Evolutionary conservation across 768 basidiomycete genomes (phyloP).

Genomic region (Agaricus blazei): DNA sequence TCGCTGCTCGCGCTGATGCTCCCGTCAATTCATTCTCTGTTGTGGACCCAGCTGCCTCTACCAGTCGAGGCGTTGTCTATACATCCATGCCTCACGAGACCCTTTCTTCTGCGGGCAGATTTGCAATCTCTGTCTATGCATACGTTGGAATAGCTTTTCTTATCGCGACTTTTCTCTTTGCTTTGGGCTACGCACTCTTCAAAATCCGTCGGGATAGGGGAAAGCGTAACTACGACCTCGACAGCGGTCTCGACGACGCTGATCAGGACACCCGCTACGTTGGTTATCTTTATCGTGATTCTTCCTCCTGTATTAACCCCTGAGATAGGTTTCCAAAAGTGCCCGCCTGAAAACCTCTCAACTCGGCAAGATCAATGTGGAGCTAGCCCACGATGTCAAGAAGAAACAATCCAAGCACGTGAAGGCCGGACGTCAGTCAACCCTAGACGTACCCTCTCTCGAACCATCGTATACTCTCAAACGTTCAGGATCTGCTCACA

Average conservation of each 20-base stretch:
- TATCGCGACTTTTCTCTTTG: conserved; percentile 15
- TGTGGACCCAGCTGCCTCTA: background rate
- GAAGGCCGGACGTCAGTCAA: background rate
- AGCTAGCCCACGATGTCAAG: background rate
- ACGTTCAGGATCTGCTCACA: conserved; percentile 11
- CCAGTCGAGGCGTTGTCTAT: conserved; percentile 2
- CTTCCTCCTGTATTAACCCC: background rate
- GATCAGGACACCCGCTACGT: conserved; percentile 2
- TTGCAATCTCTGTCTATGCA: conserved; percentile 23
- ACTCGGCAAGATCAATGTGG: background rate
- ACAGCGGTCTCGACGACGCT: conserved; percentile 1
- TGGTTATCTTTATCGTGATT: background rate
- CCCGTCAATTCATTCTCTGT: conserved; percentile 3
- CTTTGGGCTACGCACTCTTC: conserved; percentile 14
- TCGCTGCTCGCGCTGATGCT: background rate
- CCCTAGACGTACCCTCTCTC: conserved; percentile 12
- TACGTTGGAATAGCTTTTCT: conserved; percentile 25
- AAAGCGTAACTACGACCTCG: conserved; percentile 7
- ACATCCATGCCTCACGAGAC: conserved; percentile 8
- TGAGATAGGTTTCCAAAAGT: background rate
- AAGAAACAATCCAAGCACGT: conserved; percentile 3
- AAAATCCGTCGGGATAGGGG: conserved; percentile 2
- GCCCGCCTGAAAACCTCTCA: conserved; percentile 3
- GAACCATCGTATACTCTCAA: background rate
- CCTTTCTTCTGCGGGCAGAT: background rate